These are phyloP conservation scores for Pseudocercospora crystallina DNA, from an alignment of 2,329 filamentous ascomycete genomes.

Conservation along the genomic window DNA sequence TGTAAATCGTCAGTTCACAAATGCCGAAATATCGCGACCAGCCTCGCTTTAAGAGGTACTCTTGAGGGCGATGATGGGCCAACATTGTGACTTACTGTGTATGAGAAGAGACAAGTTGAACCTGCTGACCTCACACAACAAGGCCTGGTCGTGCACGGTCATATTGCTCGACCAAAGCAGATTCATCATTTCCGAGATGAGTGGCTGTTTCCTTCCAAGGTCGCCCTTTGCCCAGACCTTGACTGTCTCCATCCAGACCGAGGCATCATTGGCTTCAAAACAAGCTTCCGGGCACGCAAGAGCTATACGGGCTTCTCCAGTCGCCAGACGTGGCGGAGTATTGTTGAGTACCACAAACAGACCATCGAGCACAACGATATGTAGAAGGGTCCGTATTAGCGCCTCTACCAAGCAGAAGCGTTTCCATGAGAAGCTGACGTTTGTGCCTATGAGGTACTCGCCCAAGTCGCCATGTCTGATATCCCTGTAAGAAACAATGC, in stretches of 20 bases:
- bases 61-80: too few species aligned
- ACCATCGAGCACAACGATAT: conserved; percentile 5
- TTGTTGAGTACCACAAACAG: conserved; percentile 10
- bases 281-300: conserved; percentile 5
- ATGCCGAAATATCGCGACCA: too few species aligned
- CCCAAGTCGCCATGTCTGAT: neutral
- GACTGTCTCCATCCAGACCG: neutral
- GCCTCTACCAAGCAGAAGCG: conserved; percentile 1
- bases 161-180: conserved; percentile 1
- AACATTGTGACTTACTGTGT: neutral
- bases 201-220: neutral
- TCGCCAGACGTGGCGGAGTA: conserved; percentile 6
- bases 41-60: too few species aligned
- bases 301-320: neutral
- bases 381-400: conserved; percentile 6
- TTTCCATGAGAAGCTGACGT: neutral
- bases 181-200: neutral
- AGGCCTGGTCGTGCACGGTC: neutral
- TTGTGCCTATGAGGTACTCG: neutral
- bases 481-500: conserved; percentile 2
- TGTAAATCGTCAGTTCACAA: neutral
- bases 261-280: conserved; percentile 3
- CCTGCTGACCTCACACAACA: neutral
- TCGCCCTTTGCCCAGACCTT: neutral
- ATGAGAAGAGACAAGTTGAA: conserved; percentile 3